phyloP scores from a whole-genome alignment of 495 filamentous ascomycete genomes.

The Tuber borchii region DNA sequence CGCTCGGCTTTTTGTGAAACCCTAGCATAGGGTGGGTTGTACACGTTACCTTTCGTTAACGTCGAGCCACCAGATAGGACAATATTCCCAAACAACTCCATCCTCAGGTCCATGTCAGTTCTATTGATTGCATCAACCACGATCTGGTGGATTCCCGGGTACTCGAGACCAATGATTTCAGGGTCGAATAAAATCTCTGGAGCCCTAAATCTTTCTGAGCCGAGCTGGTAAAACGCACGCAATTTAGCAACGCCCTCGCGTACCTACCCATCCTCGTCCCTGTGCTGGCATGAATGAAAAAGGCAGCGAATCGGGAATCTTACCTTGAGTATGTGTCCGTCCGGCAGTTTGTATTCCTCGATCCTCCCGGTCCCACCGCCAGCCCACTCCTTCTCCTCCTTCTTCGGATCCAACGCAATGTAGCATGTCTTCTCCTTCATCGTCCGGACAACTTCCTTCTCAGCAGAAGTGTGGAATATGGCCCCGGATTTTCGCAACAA shows the following conservation, averaged over 20 bases:
- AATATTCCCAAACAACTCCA: slow-evolving; percentile 99
- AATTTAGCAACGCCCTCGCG: slow-evolving; percentile 64
- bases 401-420: slow-evolving; percentile 98
- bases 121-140: slow-evolving; percentile 99
- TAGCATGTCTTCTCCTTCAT: slow-evolving; percentile 99
- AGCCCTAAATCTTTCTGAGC: slow-evolving; percentile 99
- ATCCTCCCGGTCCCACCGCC: slow-evolving; percentile 61
- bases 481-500: slow-evolving; percentile 98
- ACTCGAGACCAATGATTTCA: slow-evolving; percentile 93
- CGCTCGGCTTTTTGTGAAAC: not conserved
- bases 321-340: slow-evolving; percentile 88
- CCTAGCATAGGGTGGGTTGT: not conserved
- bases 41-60: slow-evolving; percentile 57
- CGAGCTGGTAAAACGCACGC: slow-evolving; percentile 64
- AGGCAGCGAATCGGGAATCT: slow-evolving; percentile 71
- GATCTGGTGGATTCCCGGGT: slow-evolving; percentile 97
- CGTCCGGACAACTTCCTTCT: slow-evolving; percentile 99
- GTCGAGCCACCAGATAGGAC: slow-evolving; percentile 98
- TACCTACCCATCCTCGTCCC: slow-evolving; percentile 94
- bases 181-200: slow-evolving; percentile 99
- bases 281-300: slow-evolving; percentile 89
- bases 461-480: slow-evolving; percentile 98
- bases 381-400: slow-evolving; percentile 98
- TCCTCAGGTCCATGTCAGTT: slow-evolving; percentile 99
- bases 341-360: slow-evolving; percentile 80